Evolutionary conservation across 1,284 basidiomycete species (phyloP).

Genomic region (Vanrija pseudolonga): DNA sequence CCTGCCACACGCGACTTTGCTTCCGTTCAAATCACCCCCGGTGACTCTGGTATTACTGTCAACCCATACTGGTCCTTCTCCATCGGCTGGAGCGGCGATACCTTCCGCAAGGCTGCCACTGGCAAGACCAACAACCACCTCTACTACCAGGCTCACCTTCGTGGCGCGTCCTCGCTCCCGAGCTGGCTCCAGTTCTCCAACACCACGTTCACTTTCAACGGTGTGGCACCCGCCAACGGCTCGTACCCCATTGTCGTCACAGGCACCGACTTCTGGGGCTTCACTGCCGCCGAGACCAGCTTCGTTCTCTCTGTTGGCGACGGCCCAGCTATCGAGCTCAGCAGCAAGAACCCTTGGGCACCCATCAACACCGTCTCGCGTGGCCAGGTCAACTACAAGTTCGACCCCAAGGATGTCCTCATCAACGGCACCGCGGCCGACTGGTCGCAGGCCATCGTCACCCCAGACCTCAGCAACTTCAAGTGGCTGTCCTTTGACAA

Average conservation of each 20-base stretch:
- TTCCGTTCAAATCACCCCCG: slow-evolving; percentile 40
- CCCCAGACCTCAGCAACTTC: slow-evolving; percentile 35
- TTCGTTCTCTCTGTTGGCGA: slow-evolving; percentile 47
- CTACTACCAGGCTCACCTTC: slow-evolving; percentile 50
- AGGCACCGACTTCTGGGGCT: slow-evolving; percentile 49
- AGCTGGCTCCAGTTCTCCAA: slow-evolving; percentile 55
- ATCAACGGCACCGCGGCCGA: slow-evolving; percentile 31
- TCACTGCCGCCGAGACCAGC: slow-evolving; percentile 46
- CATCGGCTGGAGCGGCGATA: slow-evolving; percentile 52
- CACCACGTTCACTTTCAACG: slow-evolving; percentile 54
- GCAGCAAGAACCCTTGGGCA: slow-evolving; percentile 18
- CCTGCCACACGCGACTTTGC: slow-evolving; percentile 34
- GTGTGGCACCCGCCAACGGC: slow-evolving; percentile 51
- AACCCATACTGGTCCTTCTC: slow-evolving; percentile 55
- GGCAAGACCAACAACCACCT: slow-evolving; percentile 17
- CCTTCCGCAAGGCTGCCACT: slow-evolving; percentile 39
- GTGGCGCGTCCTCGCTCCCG: slow-evolving; percentile 47
- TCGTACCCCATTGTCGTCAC: slow-evolving; percentile 45
- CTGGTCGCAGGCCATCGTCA: slow-evolving; percentile 30
- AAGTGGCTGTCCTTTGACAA: slow-evolving; percentile 51
- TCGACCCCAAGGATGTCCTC: slow-evolving; percentile 33
- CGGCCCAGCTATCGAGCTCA: slow-evolving; percentile 33
- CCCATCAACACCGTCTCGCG: slow-evolving; percentile 33
- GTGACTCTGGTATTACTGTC: slow-evolving; percentile 44
- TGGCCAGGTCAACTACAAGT: slow-evolving; percentile 23